Conservation (phyloP, 352 stramenopile species). For the Phytophthora megakarya region DNA sequence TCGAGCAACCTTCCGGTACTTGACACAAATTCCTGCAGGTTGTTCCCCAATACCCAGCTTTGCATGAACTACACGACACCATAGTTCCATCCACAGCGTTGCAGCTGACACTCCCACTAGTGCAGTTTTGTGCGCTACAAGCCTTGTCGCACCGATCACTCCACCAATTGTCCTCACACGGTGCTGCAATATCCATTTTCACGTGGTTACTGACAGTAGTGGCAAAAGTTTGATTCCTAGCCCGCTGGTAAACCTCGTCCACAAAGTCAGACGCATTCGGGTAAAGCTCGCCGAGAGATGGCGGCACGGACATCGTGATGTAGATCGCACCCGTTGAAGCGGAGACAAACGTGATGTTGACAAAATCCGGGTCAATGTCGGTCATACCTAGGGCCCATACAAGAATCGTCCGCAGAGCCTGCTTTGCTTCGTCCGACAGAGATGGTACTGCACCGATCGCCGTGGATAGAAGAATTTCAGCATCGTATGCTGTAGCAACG, state of each 20-base stretch:
- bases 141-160: slow-evolving; percentile 14
- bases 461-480: slow-evolving; percentile 26
- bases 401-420: slow-evolving; percentile 23
- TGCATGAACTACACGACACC: slow-evolving; percentile 19
- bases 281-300: slow-evolving; percentile 30
- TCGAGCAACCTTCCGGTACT: slow-evolving; percentile 19
- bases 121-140: slow-evolving; percentile 22
- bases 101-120: slow-evolving; percentile 12
- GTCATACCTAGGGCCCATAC: slow-evolving; percentile 29
- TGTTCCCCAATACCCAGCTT: slow-evolving; percentile 25
- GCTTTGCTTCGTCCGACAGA: slow-evolving; percentile 13
- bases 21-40: slow-evolving; percentile 18
- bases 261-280: slow-evolving; percentile 23
- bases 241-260: slow-evolving; percentile 24
- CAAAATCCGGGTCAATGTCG: slow-evolving; percentile 30
- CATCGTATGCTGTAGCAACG: slow-evolving; percentile 32
- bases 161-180: slow-evolving; percentile 20
- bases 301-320: slow-evolving; percentile 25
- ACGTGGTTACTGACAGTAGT: slow-evolving; percentile 19
- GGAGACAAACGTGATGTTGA: slow-evolving; percentile 30
- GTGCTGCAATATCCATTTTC: slow-evolving; percentile 12
- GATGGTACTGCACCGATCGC: slow-evolving; percentile 6
- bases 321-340: slow-evolving; percentile 17
- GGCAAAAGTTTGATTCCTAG: slow-evolving; percentile 25
- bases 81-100: slow-evolving; percentile 29